Conservation (phyloP, 208 protist genomes). For the Crithidia brevicula region DNA sequence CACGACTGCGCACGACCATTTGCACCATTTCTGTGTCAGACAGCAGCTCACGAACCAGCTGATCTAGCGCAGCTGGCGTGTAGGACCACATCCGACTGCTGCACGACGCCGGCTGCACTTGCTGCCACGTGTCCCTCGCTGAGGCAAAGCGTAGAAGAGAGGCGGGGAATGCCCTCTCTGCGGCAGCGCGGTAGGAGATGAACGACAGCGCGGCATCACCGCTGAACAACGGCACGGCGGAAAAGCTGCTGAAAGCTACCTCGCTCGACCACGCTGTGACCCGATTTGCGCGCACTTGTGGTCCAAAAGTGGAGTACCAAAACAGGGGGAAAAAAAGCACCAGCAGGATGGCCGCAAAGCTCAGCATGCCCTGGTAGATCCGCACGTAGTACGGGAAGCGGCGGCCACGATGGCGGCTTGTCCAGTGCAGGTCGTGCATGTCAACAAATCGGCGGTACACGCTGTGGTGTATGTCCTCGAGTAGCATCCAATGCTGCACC, state of each 20-base stretch:
- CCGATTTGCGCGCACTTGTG: conserved; percentile 49
- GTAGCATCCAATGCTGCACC: conserved; percentile 77
- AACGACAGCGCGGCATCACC: conserved; percentile 7
- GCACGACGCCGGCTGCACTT: conserved; percentile 19
- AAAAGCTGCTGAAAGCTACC: conserved; percentile 15
- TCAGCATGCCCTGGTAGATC: conserved; percentile 56
- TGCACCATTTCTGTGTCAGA: neutral
- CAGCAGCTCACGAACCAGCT: conserved; percentile 15
- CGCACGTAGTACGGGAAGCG: conserved; percentile 56
- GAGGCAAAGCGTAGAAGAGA: conserved; percentile 19
- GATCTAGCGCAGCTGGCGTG: conserved; percentile 23
- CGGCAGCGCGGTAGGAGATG: conserved; percentile 24
- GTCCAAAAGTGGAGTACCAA: conserved; percentile 82
- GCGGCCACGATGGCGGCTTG: conserved; percentile 40
- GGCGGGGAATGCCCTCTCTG: neutral
- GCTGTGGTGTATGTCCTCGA: conserved; percentile 78
- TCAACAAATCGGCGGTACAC: conserved; percentile 72
- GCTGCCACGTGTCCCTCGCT: conserved; percentile 31
- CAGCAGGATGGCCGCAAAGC: conserved; percentile 57
- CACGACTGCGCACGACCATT: conserved; percentile 11
- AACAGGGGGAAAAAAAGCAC: conserved; percentile 71
- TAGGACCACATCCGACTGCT: conserved; percentile 38
- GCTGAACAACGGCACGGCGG: conserved; percentile 19
- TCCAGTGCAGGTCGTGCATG: conserved; percentile 60
- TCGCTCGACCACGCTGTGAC: conserved; percentile 36